Conservation (phyloP, 805 yeast species). For the Wickerhamiella brachini region DNA sequence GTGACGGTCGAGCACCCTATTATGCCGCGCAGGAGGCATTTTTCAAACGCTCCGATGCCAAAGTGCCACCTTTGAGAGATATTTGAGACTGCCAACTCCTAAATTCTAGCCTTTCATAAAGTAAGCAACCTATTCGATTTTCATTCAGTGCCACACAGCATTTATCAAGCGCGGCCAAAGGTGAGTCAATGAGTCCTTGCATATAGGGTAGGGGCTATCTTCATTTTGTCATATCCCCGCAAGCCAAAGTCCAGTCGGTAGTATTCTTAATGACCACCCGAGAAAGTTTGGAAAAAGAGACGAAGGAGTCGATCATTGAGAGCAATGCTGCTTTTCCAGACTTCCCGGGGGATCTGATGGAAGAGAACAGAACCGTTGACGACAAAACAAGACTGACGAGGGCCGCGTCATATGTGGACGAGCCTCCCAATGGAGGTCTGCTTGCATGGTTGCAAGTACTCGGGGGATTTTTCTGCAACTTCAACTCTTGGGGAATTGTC, state of each 20-base stretch:
- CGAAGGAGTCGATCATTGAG: background rate
- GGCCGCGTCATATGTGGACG: background rate
- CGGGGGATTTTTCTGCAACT: constrained; percentile 15
- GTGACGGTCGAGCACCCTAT: constrained; percentile 43
- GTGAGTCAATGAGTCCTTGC: background rate
- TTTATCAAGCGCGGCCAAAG: no score
- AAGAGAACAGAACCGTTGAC: background rate
- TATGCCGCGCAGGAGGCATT: constrained; percentile 23
- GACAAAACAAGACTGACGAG: background rate
- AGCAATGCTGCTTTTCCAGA: no score
- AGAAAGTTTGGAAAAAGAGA: background rate
- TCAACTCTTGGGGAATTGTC: constrained; percentile 18
- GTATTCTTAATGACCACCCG: background rate
- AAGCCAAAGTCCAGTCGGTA: background rate
- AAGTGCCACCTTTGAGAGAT: constrained; percentile 10
- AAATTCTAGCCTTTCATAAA: no score
- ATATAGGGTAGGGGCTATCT: background rate
- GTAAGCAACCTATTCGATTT: no score
- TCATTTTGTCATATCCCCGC: background rate
- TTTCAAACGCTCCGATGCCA: constrained; percentile 15
- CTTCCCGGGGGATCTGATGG: no score
- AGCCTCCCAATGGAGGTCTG: constrained; percentile 18
- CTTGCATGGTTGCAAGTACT: constrained; percentile 19
- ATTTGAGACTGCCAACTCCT: no score
- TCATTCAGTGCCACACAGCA: no score